Evolutionary conservation across 1,139 yeast genomes (phyloP).

Genomic region (Hemisphaericaspora xylanilytica): DNA sequence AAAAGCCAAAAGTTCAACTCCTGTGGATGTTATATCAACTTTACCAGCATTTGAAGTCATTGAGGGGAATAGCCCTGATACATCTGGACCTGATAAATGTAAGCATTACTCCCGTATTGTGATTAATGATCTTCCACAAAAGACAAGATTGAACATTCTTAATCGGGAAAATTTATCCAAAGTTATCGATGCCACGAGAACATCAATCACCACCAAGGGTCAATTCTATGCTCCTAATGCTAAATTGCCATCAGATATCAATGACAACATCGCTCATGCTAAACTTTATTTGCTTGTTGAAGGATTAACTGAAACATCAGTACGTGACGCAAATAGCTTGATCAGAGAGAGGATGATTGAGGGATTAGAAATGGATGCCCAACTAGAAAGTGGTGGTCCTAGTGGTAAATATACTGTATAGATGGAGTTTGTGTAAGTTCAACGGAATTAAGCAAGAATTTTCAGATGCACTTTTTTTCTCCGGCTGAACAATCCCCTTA

Average conservation of each 20-base stretch:
- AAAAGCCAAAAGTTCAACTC: constrained; percentile 10
- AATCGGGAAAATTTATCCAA: constrained; percentile 63
- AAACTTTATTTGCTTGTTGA: constrained; percentile 79
- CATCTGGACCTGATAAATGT: constrained; percentile 62
- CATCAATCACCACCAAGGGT: constrained; percentile 84
- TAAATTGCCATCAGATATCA: constrained; percentile 37
- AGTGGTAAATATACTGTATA: constrained; percentile 42
- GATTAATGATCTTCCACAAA: constrained; percentile 84
- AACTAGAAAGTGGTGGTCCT: constrained; percentile 38
- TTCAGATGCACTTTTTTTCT: neutral
- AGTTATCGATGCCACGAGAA: constrained; percentile 69
- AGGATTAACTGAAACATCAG: constrained; percentile 64
- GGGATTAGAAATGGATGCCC: constrained; percentile 50
- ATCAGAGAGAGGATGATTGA: constrained; percentile 60
- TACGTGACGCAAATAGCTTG: constrained; percentile 62
- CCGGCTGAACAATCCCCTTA: neutral
- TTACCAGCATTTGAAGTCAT: constrained; percentile 49
- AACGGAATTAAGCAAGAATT: neutral
- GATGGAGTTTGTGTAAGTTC: too few relatives aligned
- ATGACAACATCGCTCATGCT: constrained; percentile 27
- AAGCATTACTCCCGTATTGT: constrained; percentile 69
- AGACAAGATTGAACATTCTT: constrained; percentile 80
- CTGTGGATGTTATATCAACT: constrained; percentile 1
- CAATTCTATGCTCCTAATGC: constrained; percentile 64
- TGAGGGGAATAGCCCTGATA: constrained; percentile 57